These are phyloP conservation scores for Penicillium sp. DNA, from an alignment of 2,329 filamentous ascomycete genomes.

Conservation along the genomic window DNA sequence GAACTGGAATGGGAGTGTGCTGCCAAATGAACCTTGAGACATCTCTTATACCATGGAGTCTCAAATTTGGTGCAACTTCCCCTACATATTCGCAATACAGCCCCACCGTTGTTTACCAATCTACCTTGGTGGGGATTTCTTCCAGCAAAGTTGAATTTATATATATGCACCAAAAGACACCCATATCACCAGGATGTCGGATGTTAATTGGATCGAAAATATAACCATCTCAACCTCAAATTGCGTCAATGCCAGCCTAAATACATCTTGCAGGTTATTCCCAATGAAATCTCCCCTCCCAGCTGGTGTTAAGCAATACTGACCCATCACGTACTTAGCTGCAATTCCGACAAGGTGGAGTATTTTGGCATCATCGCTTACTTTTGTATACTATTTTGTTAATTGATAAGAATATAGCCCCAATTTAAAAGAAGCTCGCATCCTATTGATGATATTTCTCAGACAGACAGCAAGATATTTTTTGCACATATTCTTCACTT, in stretches of 20 bases:
- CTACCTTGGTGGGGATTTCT: background rate
- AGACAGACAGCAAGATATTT: background rate
- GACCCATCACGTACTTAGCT: background rate
- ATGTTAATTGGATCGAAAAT: background rate
- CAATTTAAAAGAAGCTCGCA: background rate
- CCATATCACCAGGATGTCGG: no score
- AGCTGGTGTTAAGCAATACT: background rate
- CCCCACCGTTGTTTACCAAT: background rate
- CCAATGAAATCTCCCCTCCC: background rate
- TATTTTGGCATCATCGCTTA: constrained; percentile 4
- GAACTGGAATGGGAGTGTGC: constrained; percentile 22
- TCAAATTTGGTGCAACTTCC: no score
- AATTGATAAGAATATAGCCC: background rate
- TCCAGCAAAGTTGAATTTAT: background rate
- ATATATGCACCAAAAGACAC: background rate
- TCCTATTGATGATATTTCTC: background rate
- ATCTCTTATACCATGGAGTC: background rate
- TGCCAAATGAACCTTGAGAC: background rate
- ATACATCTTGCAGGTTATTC: background rate
- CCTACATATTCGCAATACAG: background rate
- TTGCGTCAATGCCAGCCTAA: constrained; percentile 4
- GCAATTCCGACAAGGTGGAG: constrained; percentile 5
- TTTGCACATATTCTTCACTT: no score
- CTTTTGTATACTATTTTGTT: background rate
- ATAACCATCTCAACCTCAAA: background rate